Evolutionary conservation across 345 rosid species (phyloP), one percentile per base, ranked within the genome.

Genomic region (Melaleuca quinquenervia): DNA sequence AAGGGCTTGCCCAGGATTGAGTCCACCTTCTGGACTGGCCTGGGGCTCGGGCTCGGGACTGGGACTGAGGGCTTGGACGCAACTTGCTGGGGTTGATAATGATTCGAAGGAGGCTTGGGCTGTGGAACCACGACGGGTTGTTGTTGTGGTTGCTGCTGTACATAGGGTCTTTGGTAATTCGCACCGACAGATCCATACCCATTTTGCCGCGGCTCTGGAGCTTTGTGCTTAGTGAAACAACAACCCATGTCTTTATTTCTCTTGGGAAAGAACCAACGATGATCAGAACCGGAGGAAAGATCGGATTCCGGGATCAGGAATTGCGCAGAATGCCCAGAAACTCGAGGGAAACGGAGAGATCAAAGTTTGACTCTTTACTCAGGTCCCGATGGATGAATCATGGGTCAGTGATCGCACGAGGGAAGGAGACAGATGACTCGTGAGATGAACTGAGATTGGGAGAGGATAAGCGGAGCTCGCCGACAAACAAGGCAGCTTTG

Each of bases 1-100:
- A 80, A 94, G 64, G 97, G 93, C 83, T 94, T 97, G 45, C 93
- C 98, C 41, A 97, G 91, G 84, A 96, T 93, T 1, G 97, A 90
- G 56, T 91, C 93, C 86, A 86, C 41, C 84, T 82, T 91, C 55
- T 48, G 89, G 62, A 85, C 90, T 41, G 86, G 84, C 52, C 21
- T 56, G 18, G 85, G 84, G 82, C 52, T 36, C 12, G 48, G 24
- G 55, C 27, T 10, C 12, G 50, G 11, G 49, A 41, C 20, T 9
- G 53, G 56, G 27, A 24, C 70, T 3, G 85, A 6, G 26, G 80
- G 60, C 80, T 56, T 56, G 45, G 48, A 52, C 14, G 82, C 86
- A 1, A 14, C 29, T 20, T 87, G 41, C 44, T 70, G 88, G 45
- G 83, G 13, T 22, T 75, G 87, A 14, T 74, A 74, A 74, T 70